Evolutionary conservation across 208 protist species (phyloP), one percentile per base, ranked within the genome.

Genomic region (Acanthamoeba lugdunensis): DNA sequence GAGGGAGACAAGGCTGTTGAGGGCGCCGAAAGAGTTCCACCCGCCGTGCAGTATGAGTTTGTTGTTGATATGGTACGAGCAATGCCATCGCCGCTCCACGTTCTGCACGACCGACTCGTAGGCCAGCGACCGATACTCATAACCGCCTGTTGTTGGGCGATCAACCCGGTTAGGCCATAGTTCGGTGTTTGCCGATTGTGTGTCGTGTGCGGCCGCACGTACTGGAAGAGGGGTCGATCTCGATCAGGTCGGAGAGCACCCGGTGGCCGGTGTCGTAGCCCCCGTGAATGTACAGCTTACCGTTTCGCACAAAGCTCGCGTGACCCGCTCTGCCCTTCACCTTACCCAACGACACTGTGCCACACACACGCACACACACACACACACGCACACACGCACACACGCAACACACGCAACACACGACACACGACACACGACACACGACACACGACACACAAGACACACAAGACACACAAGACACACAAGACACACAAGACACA

Each of bases 271-370:
- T 58, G 67, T 71, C 58, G 37, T 92, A 92, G 28, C 87, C 87
- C 13, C 87, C 87, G 45, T 92, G 65, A 23, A 92, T 77, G 87
- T 77, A 92, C 61, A 92, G 87, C 67, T 92, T 92, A 25, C 41
- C 63, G 8, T 50, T 41, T 16, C 67, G 41, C 21, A 92, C 63
- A 25, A 92, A 92, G 33, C 23, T 79, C 13, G 48, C 63, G 50
- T 92, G 87, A 5, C 63, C 87, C 21, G 87, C 87, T 58, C 87
- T 73, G 33, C 63, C 87, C 41, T 92, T 79, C 13, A 92, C 50
- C 67, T 71, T 71, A 5, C 50, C 41, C 45, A 92, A 23, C 41
- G 56, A 63, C 33, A 92, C 87, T 92, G 73, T 33, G 8, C 2
- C 9, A 7, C 11, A 1, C 13, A 67, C 9, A 0, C n/a, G 11